Evolutionary conservation across 2,329 filamentous ascomycete genomes (phyloP), one percentile per base, ranked within the genome.

Genomic region (Penicillium italicum): DNA sequence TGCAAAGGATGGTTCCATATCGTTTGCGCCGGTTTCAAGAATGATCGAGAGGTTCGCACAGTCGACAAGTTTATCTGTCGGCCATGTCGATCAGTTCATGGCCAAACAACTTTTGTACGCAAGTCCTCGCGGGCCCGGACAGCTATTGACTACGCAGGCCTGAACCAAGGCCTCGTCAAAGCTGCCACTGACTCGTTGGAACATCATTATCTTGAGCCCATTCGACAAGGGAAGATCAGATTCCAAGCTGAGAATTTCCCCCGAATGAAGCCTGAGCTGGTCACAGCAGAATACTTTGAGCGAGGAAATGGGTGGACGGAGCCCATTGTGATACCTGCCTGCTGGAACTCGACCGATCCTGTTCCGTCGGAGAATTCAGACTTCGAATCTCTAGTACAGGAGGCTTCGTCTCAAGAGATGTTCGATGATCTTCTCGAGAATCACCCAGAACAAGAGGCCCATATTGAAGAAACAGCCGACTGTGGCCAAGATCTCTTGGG

Each of bases 1-100:
- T 88, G 85, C 72, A 85, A 86, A 66, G 78, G 78, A 54, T 88
- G 85, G 85, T 87, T 84, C 65, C 85, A 88, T 71, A 84, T 84
- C 57, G 80, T 83, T 50, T 88, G 85, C 67, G 85, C 85, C 47
- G 85, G 84, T 3, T 86, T 88, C 70, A 83, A 82, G 67, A 85
- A 79, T 62, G 83, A 84, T 61, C 77, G 81, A 26, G 84, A 87
- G 66, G 81, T 86, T 33, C 80, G 83, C 53, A 83, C 82, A 50
- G 83, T 88, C 42, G 85, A 88, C 74, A 88, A 87, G 68, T 88
- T 83, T 66, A 85, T 86, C 65, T 88, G 85, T 69, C 74, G 74
- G 49, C 70, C 73, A 50, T 88, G 85, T 68, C 82, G 83, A 58
- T 79, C 82, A 22, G 72, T 77, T 12, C 80, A 84, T 70, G 85